phyloP scores from a whole-genome alignment of 306 rosid species.

The Phaseolus lunatus region DNA sequence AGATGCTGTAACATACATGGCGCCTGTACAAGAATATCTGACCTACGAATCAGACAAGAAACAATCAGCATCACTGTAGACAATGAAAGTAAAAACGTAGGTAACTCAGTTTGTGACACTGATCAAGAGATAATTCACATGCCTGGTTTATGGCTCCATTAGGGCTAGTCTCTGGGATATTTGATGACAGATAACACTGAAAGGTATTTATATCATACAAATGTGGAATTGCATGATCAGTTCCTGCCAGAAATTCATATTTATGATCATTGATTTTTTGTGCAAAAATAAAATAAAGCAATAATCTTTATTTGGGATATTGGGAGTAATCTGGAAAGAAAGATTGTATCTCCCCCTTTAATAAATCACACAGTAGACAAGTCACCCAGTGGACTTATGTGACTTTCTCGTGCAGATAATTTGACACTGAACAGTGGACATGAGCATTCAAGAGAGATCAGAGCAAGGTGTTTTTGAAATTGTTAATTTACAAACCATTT shows the following conservation, averaged over 20 bases:
- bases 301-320: conserved; percentile 1
- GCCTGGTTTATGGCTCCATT: conserved; percentile 93
- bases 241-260: conserved; percentile 61
- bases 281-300: conserved; percentile 15
- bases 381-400: neutral
- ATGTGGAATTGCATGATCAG: conserved; percentile 93
- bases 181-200: conserved; percentile 82
- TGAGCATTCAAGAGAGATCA: neutral
- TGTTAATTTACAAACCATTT: conserved; percentile 27
- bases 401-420: conserved; percentile 28
- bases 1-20: conserved; percentile 92
- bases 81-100: conserved; percentile 11
- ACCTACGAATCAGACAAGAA: conserved; percentile 62
- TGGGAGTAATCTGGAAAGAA: conserved; percentile 30
- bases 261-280: conserved; percentile 18
- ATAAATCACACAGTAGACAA: neutral
- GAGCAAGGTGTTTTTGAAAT: neutral
- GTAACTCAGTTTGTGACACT: conserved; percentile 7
- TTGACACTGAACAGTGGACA: conserved; percentile 9
- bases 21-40: conserved; percentile 81
- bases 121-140: conserved; percentile 43
- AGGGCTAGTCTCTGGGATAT: conserved; percentile 65
- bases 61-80: conserved; percentile 20
- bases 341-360: neutral
- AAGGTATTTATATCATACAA: conserved; percentile 86